phyloP scores from a whole-genome alignment of 305 asterid genomes.

The Fraxinus dipetala region DNA sequence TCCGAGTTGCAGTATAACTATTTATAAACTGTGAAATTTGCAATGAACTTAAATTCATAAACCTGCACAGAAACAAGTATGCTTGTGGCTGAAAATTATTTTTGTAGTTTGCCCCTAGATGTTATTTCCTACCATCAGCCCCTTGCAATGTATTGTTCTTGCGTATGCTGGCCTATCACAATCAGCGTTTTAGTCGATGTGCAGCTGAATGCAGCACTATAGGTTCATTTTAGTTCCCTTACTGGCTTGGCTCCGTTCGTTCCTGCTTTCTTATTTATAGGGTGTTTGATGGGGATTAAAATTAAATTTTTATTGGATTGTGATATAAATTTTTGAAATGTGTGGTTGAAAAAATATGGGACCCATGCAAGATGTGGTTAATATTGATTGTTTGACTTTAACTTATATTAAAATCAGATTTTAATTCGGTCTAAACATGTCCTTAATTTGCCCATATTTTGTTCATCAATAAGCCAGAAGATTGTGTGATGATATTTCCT shows the following conservation, averaged over 20 bases:
- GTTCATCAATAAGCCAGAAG: background rate
- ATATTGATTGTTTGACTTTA: no score
- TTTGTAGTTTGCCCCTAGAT: background rate
- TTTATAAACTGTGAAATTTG: conserved; percentile 16
- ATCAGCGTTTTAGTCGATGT: background rate
- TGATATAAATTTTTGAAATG: no score
- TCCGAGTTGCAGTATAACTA: conserved; percentile 22
- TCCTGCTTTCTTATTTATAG: background rate
- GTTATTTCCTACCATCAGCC: background rate
- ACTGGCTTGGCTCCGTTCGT: background rate
- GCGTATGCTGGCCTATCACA: background rate
- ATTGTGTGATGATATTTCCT: background rate
- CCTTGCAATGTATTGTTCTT: background rate
- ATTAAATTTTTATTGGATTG: no score
- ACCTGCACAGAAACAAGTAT: background rate
- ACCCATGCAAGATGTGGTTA: no score
- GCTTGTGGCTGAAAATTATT: background rate
- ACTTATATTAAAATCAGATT: no score
- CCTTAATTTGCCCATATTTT: no score
- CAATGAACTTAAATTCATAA: conserved; percentile 9
- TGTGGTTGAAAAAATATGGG: no score
- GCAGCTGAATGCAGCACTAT: background rate
- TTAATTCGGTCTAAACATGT: no score
- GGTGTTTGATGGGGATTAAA: no score
- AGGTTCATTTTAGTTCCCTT: background rate